A percentile compares a stretch with the other conserved stretches of the same genome.
Conservation (phyloP, 257 asterid species). For the Nicotiana obtusifolia region DNA sequence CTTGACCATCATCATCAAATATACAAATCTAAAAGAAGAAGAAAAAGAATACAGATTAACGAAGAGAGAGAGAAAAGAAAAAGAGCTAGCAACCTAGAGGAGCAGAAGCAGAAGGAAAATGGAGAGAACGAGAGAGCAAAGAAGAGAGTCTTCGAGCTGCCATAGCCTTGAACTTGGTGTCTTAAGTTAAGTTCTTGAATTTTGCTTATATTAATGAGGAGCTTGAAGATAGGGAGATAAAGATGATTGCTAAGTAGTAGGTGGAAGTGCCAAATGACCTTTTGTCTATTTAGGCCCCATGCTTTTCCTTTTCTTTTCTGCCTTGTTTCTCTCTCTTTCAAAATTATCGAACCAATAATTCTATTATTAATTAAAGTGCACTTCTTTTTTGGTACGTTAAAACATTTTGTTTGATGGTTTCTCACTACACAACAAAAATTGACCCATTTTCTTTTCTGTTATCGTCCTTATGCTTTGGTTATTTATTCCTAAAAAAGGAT, state of each 20-base stretch:
- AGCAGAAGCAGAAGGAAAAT: slow-evolving; percentile 23
- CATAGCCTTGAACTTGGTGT: slow-evolving; percentile 14
- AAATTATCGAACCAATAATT: not conserved
- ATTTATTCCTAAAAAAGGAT: too few relatives aligned
- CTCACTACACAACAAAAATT: too few relatives aligned
- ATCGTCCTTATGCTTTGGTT: too few relatives aligned
- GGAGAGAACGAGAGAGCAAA: slow-evolving; percentile 37
- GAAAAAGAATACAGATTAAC: not conserved
- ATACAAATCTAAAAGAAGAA: not conserved
- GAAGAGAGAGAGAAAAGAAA: not conserved
- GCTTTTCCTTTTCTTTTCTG: not conserved
- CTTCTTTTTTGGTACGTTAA: too few relatives aligned
- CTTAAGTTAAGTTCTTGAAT: not conserved
- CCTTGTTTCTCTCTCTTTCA: not conserved
- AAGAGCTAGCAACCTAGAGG: slow-evolving; percentile 22
- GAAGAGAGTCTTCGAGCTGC: slow-evolving; percentile 47
- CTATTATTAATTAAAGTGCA: too few relatives aligned
- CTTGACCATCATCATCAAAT: not conserved
- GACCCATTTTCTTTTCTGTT: too few relatives aligned
- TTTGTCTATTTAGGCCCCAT: not conserved
- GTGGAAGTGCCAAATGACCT: not conserved
- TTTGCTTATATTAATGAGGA: not conserved
- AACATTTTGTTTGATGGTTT: too few relatives aligned
- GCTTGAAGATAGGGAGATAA: not conserved
- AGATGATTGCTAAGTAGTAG: not conserved